A percentile compares a stretch with the other conserved stretches of the same genome.
These are phyloP conservation scores for Macaranga tanarius DNA, from an alignment of 441 rosid genomes.

Conservation along the genomic window DNA sequence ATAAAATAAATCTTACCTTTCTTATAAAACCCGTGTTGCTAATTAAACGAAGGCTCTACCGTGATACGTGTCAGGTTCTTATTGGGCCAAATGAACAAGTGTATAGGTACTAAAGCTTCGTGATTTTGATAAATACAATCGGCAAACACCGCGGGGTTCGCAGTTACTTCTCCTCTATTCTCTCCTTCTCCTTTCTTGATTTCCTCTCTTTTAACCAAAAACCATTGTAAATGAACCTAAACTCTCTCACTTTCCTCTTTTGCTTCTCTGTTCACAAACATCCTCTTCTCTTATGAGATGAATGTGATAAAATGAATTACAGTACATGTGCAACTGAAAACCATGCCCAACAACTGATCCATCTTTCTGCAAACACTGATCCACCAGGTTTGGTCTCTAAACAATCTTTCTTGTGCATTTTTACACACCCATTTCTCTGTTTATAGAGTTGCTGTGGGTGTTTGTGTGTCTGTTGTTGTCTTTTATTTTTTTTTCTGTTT, in stretches of 20 bases:
- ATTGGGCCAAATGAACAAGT: slow-evolving; percentile 23
- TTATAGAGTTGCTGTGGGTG: no score
- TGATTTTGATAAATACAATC: slow-evolving; percentile 52
- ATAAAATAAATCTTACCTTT: neutral
- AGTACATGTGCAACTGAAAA: no score
- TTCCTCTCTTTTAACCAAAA: slow-evolving; percentile 9
- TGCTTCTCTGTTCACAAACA: neutral
- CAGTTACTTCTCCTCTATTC: slow-evolving; percentile 29
- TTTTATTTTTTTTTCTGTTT: neutral
- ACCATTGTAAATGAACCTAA: neutral
- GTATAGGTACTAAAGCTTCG: slow-evolving; percentile 22
- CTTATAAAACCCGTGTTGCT: neutral
- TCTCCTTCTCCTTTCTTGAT: neutral
- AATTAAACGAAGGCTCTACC: neutral
- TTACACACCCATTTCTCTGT: no score
- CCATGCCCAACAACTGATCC: no score
- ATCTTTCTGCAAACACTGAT: no score
- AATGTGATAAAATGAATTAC: neutral
- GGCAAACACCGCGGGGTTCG: slow-evolving; percentile 43
- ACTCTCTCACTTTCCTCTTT: neutral
- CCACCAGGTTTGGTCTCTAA: neutral
- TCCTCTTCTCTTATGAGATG: neutral
- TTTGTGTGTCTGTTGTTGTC: no score
- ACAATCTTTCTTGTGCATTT: no score
- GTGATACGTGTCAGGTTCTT: slow-evolving; percentile 18